Evolutionary conservation across 257 asterid genomes (phyloP).

Genomic region (Petrea volubilis): DNA sequence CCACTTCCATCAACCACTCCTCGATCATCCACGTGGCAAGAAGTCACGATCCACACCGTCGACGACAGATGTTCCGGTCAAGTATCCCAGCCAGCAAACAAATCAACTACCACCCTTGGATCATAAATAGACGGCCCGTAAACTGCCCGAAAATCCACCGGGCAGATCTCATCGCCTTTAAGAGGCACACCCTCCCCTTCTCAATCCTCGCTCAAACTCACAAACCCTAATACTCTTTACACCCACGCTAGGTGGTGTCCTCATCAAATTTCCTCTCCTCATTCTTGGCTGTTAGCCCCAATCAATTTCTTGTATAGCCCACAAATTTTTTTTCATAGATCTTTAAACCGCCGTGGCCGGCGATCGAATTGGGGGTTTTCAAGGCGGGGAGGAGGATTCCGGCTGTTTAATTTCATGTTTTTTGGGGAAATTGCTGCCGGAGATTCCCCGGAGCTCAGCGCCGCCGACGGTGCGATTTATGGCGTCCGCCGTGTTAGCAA

Average conservation of each 20-base stretch:
- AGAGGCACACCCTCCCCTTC: constrained; percentile 56
- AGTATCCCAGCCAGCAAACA: constrained; percentile 63
- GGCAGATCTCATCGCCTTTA: constrained; percentile 96
- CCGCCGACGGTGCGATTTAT: constrained; percentile 55
- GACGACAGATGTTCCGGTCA: constrained; percentile 73
- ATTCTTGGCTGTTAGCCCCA: neutral
- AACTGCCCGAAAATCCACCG: constrained; percentile 65
- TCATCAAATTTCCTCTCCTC: neutral
- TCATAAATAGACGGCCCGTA: constrained; percentile 40
- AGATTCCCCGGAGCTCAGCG: constrained; percentile 42
- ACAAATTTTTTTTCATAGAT: neutral
- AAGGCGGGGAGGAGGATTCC: neutral
- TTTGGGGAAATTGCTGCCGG: constrained; percentile 36
- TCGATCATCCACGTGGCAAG: constrained; percentile 32
- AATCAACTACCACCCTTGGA: constrained; percentile 42
- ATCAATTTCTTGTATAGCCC: neutral
- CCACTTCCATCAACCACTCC: constrained; percentile 26
- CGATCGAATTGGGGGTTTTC: constrained; percentile 15
- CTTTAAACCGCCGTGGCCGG: constrained; percentile 5
- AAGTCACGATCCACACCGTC: constrained; percentile 43
- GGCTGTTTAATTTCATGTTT: constrained; percentile 48
- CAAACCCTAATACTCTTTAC: constrained; percentile 55
- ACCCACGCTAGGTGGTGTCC: constrained; percentile 13
- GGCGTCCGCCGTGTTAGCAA: constrained; percentile 91
- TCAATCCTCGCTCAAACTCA: constrained; percentile 67